Percentiles rank a stretch among this genome's conserved stretches.
Conservation (phyloP, 2,329 filamentous ascomycete species). For the Monilinia fructicola region DNA sequence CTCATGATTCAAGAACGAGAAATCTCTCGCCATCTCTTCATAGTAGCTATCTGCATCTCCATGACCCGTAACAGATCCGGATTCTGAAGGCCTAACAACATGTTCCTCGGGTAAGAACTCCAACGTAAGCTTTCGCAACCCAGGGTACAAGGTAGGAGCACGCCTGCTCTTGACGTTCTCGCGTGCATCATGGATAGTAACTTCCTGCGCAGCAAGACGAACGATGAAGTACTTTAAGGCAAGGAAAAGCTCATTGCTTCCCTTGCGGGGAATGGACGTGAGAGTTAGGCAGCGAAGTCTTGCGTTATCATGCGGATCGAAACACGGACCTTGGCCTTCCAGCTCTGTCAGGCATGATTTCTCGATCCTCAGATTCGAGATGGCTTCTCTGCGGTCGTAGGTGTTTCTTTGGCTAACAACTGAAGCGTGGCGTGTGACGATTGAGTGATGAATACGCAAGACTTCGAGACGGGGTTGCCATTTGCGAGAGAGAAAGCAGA, state of each 20-base stretch:
- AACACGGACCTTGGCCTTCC: constrained; percentile 48
- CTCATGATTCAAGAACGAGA: constrained; percentile 35
- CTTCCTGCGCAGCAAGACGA: constrained; percentile 51
- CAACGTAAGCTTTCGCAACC: constrained; percentile 54
- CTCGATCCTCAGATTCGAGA: constrained; percentile 41
- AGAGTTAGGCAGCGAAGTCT: constrained; percentile 54
- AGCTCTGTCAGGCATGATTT: constrained; percentile 40
- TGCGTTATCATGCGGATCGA: constrained; percentile 57
- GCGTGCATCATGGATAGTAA: constrained; percentile 42
- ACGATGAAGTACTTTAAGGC: constrained; percentile 51
- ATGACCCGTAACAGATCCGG: constrained; percentile 33
- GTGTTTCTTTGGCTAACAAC: constrained; percentile 18
- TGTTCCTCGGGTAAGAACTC: constrained; percentile 47
- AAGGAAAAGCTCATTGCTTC: constrained; percentile 51
- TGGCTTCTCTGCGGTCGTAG: constrained; percentile 7
- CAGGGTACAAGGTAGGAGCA: constrained; percentile 48
- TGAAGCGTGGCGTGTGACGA: constrained; percentile 56
- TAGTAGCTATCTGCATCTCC: constrained; percentile 35
- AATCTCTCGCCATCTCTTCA: constrained; percentile 28
- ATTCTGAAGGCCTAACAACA: neutral
- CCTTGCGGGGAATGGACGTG: constrained; percentile 54
- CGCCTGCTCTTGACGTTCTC: constrained; percentile 23
- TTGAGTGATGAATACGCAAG: constrained; percentile 58
- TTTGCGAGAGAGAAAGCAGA: neutral
- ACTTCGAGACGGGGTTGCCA: constrained; percentile 47